Percentiles rank a stretch among this genome's conserved stretches.
These are phyloP conservation scores for Aspergillus niger DNA, from an alignment of 2,329 filamentous ascomycete species.

Conservation along the genomic window DNA sequence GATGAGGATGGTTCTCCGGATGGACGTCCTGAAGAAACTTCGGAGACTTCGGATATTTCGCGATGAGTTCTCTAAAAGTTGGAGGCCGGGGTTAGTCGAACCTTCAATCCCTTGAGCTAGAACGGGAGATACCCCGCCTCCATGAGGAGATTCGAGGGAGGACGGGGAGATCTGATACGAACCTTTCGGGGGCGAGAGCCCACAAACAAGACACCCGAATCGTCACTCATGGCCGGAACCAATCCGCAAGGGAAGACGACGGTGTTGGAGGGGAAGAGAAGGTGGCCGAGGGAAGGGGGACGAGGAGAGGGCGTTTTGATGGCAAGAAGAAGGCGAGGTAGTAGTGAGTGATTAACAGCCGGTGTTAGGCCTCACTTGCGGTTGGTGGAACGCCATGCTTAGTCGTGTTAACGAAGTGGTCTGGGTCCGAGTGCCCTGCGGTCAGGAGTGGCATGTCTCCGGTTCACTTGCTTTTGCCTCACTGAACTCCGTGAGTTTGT, in stretches of 20 bases:
- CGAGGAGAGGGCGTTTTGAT: conserved; percentile 10
- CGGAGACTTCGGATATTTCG: conserved; percentile 41
- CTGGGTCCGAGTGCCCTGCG: conserved; percentile 17
- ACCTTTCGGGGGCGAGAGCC: conserved; percentile 44
- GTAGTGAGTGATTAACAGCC: conserved; percentile 11
- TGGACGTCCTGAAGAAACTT: conserved; percentile 29
- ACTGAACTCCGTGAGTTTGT: neutral
- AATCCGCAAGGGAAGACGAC: neutral
- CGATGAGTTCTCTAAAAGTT: conserved; percentile 35
- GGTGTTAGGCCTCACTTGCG: conserved; percentile 13
- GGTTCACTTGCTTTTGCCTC: neutral
- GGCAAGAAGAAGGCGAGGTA: conserved; percentile 9
- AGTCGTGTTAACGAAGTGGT: conserved; percentile 10
- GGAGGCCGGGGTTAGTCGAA: conserved; percentile 23
- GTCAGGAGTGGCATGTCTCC: conserved; percentile 17
- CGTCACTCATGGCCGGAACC: conserved; percentile 36
- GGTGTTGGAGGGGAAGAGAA: conserved; percentile 1
- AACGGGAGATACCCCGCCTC: conserved; percentile 27
- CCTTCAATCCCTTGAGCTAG: conserved; percentile 1
- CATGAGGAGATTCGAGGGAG: neutral
- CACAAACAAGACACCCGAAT: conserved; percentile 40
- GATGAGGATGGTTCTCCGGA: conserved; percentile 31
- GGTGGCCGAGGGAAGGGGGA: conserved; percentile 8
- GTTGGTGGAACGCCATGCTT: conserved; percentile 21
- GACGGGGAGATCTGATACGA: conserved; percentile 17